Evolutionary conservation across 176 grass and related monocot genomes (phyloP), one percentile per base, ranked within the genome.

Genomic region (Musa acuminata): DNA sequence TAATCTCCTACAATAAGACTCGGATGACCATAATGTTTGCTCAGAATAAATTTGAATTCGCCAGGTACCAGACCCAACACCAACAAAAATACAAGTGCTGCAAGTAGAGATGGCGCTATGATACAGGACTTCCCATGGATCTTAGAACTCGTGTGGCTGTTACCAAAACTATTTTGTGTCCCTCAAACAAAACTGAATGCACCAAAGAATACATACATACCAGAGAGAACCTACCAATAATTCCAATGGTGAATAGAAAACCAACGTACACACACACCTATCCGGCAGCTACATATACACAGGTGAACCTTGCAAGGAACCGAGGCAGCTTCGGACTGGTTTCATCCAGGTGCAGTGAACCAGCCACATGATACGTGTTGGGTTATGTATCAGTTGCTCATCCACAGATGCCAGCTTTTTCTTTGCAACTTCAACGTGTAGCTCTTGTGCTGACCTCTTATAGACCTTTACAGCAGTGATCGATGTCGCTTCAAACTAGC

Each of bases 171-270:
- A 67, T 43, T 43, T 35, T 67, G 60, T 24, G 35, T 43, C 35
- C 35, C 22, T 67, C 65, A 67, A 12, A 35, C 25, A 17, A 26
- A 67, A 43, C 13, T 43, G 8, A 35, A 67, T 10, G 27, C 16
- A 35, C 13, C 12, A 67, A 67, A 67, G 65, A 67, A 67, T 67
- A 43, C 65, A 67, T 67, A 43, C 14, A 67, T 67, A 43, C 14
- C 43, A 67, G 6, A 67, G 16, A 26, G 43, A 67, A 67, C 65
- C 24, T 43, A 67, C 48, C 16, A 48, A 29, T 43, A 67, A 67
- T 67, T 43, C 65, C 13, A 67, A 67, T 16, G 11, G 65, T 27
- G 27, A 43, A 25, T 43, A 5, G 65, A 67, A 14, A 26, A 35
- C 3, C 26, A 43, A 43, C 65, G 14, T 43, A 43, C 27, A 43